These are phyloP conservation scores for Caryopteris hybrid DNA, from an alignment of 305 asterid genomes.

Conservation along the genomic window DNA sequence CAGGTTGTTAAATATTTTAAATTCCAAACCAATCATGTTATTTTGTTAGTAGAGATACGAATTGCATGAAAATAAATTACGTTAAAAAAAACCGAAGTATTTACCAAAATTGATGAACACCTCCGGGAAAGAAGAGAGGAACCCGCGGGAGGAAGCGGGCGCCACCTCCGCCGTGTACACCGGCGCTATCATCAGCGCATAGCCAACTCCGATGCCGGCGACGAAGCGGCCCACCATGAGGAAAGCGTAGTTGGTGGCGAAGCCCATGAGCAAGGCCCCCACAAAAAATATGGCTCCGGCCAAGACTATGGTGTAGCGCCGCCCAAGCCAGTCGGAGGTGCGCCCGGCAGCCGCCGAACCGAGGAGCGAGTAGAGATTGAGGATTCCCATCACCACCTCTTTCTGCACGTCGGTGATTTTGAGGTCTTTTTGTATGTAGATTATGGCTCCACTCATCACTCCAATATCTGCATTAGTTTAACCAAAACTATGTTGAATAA, in stretches of 20 bases:
- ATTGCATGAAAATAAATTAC: conserved; percentile 4
- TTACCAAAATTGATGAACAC: conserved; percentile 69
- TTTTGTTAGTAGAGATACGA: neutral
- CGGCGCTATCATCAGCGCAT: conserved; percentile 73
- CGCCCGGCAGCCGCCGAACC: conserved; percentile 82
- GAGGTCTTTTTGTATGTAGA: conserved; percentile 42
- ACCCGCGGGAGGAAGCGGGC: conserved; percentile 70
- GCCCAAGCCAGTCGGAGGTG: conserved; percentile 78
- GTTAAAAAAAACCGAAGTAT: neutral
- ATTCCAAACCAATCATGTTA: conserved; percentile 14
- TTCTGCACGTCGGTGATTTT: conserved; percentile 32
- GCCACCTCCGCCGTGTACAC: conserved; percentile 82
- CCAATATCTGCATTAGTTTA: conserved; percentile 82
- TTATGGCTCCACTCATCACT: conserved; percentile 82
- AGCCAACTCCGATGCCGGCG: conserved; percentile 77
- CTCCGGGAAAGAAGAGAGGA: conserved; percentile 70
- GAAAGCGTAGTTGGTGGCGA: conserved; percentile 61
- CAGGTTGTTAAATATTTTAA: neutral
- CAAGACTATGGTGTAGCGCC: conserved; percentile 63
- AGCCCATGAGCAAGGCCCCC: conserved; percentile 76
- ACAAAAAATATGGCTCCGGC: conserved; percentile 58
- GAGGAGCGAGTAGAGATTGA: conserved; percentile 52
- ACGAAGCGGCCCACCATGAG: conserved; percentile 73
- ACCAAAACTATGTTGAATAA: too few species aligned
- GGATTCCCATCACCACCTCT: conserved; percentile 61